Base-by-base conservation (phyloP, 805 yeast species). In the Starmerella bombi region DNA sequence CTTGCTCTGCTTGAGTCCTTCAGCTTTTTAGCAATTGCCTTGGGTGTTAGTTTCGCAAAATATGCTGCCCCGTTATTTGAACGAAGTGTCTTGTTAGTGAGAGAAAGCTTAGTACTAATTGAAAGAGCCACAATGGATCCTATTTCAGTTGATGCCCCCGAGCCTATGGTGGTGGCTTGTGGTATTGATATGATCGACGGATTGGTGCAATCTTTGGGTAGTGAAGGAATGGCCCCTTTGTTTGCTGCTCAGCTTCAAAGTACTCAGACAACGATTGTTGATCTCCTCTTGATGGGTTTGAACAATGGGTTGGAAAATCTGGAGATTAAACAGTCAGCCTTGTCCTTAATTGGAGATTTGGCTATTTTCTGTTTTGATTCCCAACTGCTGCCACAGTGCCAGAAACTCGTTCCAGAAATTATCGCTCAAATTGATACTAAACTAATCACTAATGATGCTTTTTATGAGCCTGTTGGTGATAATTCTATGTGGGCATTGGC, bases 401-500 rank as follows among this genome's bases (percentile, higher is more conserved):
- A 57, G 18, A 43, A 50, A 22, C 45, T 65, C 12, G 51, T 65
- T 46, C 50, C 53, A 49, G 69, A 70, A 34, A 62, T 82, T 17
- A 61, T 84, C 46, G 65, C 74, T n/a, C 69, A 75, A 44, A 75
- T 85, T 46, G 59, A 57, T 23, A 18, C 43, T 20, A 25, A 19
- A 6, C 41, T 22, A 27, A 39, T 50, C 19, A 76, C 80, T 4
- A 93, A 81, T 58, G 48, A 45, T 23, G 38, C 40, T 15, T 23
- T 32, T 18, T 69, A 80, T 50, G 70, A 74, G 48, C 74, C 88
- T 0, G 84, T 80, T 2, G 77, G 77, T 52, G 82, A 81, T 60
- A 91, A 91, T 59, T 91, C 97, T 1, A 75, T 83, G 37, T 91
- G 98, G 98, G 74, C 94, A 2, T 62, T 81, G 12, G 97, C 98